Evolutionary conservation across 2,329 filamentous ascomycete genomes (phyloP).

Genomic region (Scopulariopsis brevicaulis): DNA sequence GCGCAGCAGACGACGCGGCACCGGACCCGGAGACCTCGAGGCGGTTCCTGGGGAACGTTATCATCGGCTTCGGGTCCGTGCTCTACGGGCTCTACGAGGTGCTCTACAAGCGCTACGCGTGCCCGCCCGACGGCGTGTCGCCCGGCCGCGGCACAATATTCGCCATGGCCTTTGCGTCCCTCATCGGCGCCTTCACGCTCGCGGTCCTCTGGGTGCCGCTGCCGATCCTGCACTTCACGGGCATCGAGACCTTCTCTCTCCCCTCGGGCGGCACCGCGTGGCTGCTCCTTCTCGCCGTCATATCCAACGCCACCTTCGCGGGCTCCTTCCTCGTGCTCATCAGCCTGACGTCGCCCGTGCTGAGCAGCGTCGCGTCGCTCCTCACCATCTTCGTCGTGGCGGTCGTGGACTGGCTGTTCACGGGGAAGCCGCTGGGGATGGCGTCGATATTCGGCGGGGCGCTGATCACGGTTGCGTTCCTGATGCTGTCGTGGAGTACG

Average conservation of each 20-base stretch:
- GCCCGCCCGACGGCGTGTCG: slow-evolving; percentile 79
- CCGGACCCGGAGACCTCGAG: slow-evolving; percentile 39
- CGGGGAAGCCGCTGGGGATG: slow-evolving; percentile 60
- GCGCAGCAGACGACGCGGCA: slow-evolving; percentile 30
- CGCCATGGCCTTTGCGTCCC: slow-evolving; percentile 79
- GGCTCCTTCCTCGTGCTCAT: slow-evolving; percentile 91
- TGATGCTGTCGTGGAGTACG: slow-evolving; percentile 81
- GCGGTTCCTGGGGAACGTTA: slow-evolving; percentile 72
- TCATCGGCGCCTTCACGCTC: slow-evolving; percentile 81
- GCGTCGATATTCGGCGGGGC: slow-evolving; percentile 74
- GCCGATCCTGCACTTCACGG: slow-evolving; percentile 68
- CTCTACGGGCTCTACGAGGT: slow-evolving; percentile 97
- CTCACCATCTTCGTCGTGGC: slow-evolving; percentile 96
- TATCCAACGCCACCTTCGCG: slow-evolving; percentile 85
- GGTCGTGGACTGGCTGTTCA: slow-evolving; percentile 78
- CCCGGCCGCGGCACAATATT: slow-evolving; percentile 91
- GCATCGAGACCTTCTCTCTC: slow-evolving; percentile 72
- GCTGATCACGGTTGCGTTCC: slow-evolving; percentile 79
- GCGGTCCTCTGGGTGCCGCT: slow-evolving; percentile 85
- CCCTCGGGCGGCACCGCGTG: slow-evolving; percentile 68
- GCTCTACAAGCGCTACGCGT: slow-evolving; percentile 85
- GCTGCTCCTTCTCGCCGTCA: slow-evolving; percentile 68
- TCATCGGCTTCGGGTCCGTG: slow-evolving; percentile 84
- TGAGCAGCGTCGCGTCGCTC: slow-evolving; percentile 84
- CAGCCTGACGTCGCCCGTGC: slow-evolving; percentile 80